Evolutionary conservation across 495 filamentous ascomycete species (phyloP), one percentile per base, ranked within the genome.

Genomic region (Saxophila tyrrhenica): DNA sequence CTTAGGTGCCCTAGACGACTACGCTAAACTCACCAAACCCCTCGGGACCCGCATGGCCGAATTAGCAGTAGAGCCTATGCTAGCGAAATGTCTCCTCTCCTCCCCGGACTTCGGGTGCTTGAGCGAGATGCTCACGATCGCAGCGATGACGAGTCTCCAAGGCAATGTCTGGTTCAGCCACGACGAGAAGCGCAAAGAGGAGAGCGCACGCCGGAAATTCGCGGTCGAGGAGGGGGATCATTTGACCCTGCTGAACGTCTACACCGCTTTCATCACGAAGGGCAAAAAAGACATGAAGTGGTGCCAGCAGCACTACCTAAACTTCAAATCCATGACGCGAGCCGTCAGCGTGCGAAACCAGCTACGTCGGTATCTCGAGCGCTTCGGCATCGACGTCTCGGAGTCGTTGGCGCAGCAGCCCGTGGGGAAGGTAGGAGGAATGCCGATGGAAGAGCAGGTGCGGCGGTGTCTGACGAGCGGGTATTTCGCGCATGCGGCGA

Each of bases 211-310:
- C 42, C 75, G 87, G 21, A 91, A 86, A 55, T 99, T 97, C 61
- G 85, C 91, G 1, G 89, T 82, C 10, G 88, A 94, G 57, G 92
- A 99, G 68, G 92, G 92, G 1, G 92, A 99, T 63, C 92, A 97
- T 63, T 74, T 99, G 39, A 96, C 91, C 8, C 81, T 96, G 50
- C 73, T 96, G 23, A 99, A 99, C 63, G 86, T 89, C 20, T 99
- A 95, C 67, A 84, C 90, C 66, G 79, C 86, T 15, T 98, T 96
- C 61, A 74, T 91, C 43, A 90, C 85, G 1, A 86, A 83, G 50
- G 89, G 88, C 7, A 84, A 83, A 63, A 91, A 91, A 62, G 87
- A 94, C 32, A 70, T 82, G 2, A 83, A 80, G 61, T 98, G 92
- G 80, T 95, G 89, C 65, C 81, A 82, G 50, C 84, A 91, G 23